These are phyloP conservation scores for Emergomyces africanus DNA, from an alignment of 2,329 filamentous ascomycete species.

Conservation along the genomic window DNA sequence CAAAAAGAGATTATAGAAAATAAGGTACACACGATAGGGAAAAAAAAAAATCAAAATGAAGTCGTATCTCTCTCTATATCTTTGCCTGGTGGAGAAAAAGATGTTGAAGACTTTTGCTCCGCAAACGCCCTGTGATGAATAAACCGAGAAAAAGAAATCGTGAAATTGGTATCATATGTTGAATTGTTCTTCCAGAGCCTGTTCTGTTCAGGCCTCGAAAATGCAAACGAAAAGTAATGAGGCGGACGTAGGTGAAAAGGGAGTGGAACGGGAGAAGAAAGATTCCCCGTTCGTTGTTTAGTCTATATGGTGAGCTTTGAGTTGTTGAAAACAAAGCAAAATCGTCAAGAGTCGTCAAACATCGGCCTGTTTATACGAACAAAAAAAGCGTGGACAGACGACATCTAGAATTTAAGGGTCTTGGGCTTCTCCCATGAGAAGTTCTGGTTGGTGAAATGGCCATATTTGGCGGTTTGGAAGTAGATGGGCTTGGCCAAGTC, in stretches of 20 bases:
- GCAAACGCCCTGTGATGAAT: conserved; percentile 25
- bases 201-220: conserved; percentile 15
- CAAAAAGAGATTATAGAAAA: conserved; percentile 1
- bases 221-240: conserved; percentile 22
- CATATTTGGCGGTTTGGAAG: conserved; percentile 97
- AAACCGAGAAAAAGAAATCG: conserved; percentile 13
- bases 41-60: neutral
- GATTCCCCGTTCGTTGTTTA: conserved; percentile 19
- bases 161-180: conserved; percentile 36
- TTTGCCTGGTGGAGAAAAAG: conserved; percentile 13
- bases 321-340: conserved; percentile 40
- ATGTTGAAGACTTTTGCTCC: conserved; percentile 32
- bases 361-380: conserved; percentile 6
- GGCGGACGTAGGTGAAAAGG: neutral
- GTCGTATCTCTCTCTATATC: conserved; percentile 1
- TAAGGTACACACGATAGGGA: neutral
- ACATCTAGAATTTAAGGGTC: conserved; percentile 71
- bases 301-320: conserved; percentile 28
- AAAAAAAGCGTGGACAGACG: conserved; percentile 5
- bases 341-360: conserved; percentile 34
- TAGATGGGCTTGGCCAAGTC: conserved; percentile 95
- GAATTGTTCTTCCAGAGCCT: conserved; percentile 32
- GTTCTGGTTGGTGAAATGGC: conserved; percentile 97
- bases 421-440: conserved; percentile 99
- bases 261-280: conserved; percentile 3